These are phyloP conservation scores for Leishmania tropica DNA, from an alignment of 208 protist genomes.

Conservation along the genomic window DNA sequence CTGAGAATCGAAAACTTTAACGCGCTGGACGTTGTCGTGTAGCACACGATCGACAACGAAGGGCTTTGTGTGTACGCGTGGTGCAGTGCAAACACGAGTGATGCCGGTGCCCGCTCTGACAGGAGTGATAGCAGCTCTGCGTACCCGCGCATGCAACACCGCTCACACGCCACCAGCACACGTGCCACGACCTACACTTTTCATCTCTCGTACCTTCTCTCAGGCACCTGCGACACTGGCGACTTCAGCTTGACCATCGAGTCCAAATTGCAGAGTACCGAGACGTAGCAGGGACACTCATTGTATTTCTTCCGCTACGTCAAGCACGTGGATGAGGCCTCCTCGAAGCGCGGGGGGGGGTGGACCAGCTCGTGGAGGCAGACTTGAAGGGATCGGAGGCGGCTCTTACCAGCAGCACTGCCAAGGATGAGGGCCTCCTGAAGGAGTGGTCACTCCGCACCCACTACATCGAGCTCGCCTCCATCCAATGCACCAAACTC, in stretches of 20 bases:
- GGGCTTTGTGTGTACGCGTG: background rate
- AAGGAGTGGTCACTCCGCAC: conserved; percentile 91
- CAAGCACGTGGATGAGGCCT: conserved; percentile 56
- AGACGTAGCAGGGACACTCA: conserved; percentile 58
- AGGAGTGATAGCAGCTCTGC: background rate
- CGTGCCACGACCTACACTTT: background rate
- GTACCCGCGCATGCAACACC: background rate
- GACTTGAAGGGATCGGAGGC: conserved; percentile 72
- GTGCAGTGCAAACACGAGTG: background rate
- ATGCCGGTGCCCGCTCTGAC: background rate
- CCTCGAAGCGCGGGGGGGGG: conserved; percentile 57
- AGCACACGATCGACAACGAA: background rate
- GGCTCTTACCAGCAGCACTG: conserved; percentile 15
- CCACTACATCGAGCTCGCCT: conserved; percentile 95
- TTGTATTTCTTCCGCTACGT: conserved; percentile 74
- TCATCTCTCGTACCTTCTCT: conserved; percentile 1
- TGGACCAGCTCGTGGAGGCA: conserved; percentile 64
- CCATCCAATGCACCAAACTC: conserved; percentile 92
- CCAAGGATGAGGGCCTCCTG: conserved; percentile 39
- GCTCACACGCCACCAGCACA: background rate
- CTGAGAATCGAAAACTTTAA: background rate
- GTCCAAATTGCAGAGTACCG: conserved; percentile 50
- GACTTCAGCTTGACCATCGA: conserved; percentile 13
- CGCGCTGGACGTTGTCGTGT: too few species aligned
- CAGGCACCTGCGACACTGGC: background rate